A percentile compares a stretch with the other conserved stretches of the same genome.
Evolutionary conservation across 139 green algal species (phyloP).

Genomic region (Pleodorina starrii): DNA sequence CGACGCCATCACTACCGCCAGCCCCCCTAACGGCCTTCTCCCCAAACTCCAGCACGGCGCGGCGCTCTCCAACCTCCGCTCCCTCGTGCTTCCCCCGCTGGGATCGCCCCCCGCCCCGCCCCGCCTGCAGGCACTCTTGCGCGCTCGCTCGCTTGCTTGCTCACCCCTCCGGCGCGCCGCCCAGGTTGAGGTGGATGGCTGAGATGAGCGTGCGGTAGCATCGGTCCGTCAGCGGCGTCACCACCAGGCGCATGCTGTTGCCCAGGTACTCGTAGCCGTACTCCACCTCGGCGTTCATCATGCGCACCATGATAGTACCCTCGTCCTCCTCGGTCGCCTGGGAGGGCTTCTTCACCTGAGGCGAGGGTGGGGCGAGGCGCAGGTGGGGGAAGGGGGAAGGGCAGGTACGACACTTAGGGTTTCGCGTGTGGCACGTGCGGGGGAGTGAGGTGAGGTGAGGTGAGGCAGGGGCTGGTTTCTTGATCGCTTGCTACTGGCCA

Average conservation of each 20-base stretch:
- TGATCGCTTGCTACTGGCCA: no score
- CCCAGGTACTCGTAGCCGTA: constrained; percentile 87
- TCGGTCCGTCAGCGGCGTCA: constrained; percentile 84
- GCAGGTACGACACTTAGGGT: not conserved
- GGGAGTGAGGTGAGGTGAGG: no score
- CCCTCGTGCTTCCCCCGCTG: no score
- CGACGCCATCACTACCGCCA: no score
- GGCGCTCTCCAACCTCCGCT: no score
- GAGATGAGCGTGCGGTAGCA: constrained; percentile 86
- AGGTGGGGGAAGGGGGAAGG: not conserved
- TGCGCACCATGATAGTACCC: constrained; percentile 75
- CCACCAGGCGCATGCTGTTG: constrained; percentile 81
- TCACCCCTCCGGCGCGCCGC: constrained; percentile 80
- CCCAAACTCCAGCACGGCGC: no score
- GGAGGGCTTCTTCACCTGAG: constrained; percentile 50
- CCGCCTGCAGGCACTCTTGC: no score
- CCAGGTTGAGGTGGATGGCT: constrained; percentile 84
- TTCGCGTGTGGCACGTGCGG: no score
- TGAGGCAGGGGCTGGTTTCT: no score
- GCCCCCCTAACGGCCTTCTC: no score
- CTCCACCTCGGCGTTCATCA: constrained; percentile 84
- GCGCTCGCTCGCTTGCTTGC: no score
- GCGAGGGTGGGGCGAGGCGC: not conserved
- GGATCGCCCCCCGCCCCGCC: no score
- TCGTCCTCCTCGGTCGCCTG: constrained; percentile 58